Evolutionary conservation across 768 basidiomycete genomes (phyloP).

Genomic region (Mycena galericulata): DNA sequence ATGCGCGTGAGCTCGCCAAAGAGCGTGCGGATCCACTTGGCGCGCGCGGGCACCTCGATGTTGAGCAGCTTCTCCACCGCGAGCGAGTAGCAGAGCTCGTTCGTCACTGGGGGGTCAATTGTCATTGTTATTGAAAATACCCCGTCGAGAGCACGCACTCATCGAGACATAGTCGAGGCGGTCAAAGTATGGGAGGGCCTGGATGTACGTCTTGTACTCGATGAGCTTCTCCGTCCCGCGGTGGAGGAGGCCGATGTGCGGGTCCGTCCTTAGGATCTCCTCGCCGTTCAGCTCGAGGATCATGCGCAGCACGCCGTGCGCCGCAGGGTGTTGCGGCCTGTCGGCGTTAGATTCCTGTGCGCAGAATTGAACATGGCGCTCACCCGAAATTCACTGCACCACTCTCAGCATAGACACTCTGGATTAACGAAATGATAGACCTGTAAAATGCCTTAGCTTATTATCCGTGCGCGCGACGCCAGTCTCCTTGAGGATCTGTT

Average conservation of each 20-base stretch:
- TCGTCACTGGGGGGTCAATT: slow-evolving; percentile 89
- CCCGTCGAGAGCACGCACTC: slow-evolving; percentile 69
- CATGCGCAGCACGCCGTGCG: slow-evolving; percentile 97
- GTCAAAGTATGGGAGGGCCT: slow-evolving; percentile 98
- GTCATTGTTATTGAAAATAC: not conserved
- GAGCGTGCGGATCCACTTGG: slow-evolving; percentile 97
- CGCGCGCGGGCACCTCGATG: slow-evolving; percentile 95
- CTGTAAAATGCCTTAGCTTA: slow-evolving; percentile 94
- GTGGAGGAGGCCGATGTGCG: slow-evolving; percentile 97
- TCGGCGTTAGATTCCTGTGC: slow-evolving; percentile 6
- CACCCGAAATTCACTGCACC: slow-evolving; percentile 88
- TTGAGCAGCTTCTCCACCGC: slow-evolving; percentile 99
- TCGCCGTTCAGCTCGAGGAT: slow-evolving; percentile 98
- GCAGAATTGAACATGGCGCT: slow-evolving; percentile 47
- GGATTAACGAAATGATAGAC: slow-evolving; percentile 55
- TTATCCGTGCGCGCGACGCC: slow-evolving; percentile 72
- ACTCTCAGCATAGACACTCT: not conserved
- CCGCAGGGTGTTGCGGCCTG: slow-evolving; percentile 97
- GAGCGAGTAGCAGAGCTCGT: slow-evolving; percentile 96
- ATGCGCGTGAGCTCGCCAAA: slow-evolving; percentile 98
- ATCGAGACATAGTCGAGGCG: slow-evolving; percentile 99
- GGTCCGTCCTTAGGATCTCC: slow-evolving; percentile 89
- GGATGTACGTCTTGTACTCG: slow-evolving; percentile 98
- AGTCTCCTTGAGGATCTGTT: slow-evolving; percentile 84
- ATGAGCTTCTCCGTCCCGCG: slow-evolving; percentile 99